A percentile compares a stretch with the other conserved stretches of the same genome.
Evolutionary conservation across 2,329 filamentous ascomycete genomes (phyloP).

Genomic region (Aspergillus clavatus): DNA sequence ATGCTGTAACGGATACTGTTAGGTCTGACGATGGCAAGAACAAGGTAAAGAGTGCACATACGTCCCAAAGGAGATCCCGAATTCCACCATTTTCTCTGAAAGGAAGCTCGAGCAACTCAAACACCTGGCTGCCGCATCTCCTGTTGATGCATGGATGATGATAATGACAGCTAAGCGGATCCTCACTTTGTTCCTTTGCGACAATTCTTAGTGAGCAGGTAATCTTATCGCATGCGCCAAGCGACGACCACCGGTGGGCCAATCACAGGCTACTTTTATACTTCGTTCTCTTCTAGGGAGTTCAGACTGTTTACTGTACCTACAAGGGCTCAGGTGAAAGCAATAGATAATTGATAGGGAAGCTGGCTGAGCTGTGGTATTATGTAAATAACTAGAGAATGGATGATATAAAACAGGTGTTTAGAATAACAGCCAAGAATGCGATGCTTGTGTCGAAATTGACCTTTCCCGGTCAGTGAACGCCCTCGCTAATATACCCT

Average conservation of each 20-base stretch:
- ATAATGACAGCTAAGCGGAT: not conserved
- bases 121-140: not conserved
- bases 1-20: conserved; percentile 30
- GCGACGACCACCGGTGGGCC: conserved; percentile 4
- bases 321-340: no score
- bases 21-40: not conserved
- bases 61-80: conserved; percentile 30
- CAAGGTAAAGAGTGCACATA: conserved; percentile 16
- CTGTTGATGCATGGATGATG: not conserved
- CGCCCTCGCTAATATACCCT: conserved; percentile 1
- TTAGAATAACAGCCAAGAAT: not conserved
- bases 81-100: conserved; percentile 29
- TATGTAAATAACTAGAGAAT: not conserved
- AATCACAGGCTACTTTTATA: conserved; percentile 1
- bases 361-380: no score
- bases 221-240: conserved; percentile 17
- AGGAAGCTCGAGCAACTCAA: not conserved
- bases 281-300: no score
- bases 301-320: no score
- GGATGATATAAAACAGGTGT: conserved; percentile 5
- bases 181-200: not conserved
- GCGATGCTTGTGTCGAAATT: not conserved
- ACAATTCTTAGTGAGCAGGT: not conserved
- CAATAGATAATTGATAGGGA: no score
- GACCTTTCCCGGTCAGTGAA: not conserved